Conservation (phyloP, 306 rosid species). For the Vigna mungo region DNA sequence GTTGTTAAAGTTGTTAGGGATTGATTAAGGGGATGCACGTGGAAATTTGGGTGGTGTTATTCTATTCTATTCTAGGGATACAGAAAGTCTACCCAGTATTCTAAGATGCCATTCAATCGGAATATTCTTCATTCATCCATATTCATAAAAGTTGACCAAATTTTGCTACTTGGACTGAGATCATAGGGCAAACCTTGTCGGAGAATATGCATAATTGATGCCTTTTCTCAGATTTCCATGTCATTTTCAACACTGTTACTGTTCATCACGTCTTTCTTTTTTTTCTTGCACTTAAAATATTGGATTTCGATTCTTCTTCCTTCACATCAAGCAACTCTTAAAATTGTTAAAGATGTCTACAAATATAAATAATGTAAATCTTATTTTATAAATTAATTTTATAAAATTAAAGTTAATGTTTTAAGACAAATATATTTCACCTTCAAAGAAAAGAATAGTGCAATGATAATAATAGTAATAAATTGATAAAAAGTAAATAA, state of each 20-base stretch:
- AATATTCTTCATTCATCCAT: constrained; percentile 26
- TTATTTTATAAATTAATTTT: no score
- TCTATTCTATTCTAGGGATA: not conserved
- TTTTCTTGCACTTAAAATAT: not conserved
- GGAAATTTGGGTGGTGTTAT: not conserved
- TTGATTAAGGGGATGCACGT: not conserved
- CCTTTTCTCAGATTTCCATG: not conserved
- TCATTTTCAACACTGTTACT: not conserved
- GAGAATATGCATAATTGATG: constrained; percentile 40
- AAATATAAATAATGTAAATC: no score
- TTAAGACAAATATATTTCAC: no score
- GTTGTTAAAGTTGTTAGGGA: not conserved
- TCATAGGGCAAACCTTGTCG: not conserved
- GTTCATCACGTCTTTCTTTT: not conserved
- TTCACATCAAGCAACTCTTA: not conserved
- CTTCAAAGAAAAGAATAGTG: not conserved
- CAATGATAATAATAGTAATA: no score
- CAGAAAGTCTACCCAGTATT: not conserved
- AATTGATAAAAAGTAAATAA: no score
- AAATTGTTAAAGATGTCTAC: no score
- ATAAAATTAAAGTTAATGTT: no score
- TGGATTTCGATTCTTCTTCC: not conserved
- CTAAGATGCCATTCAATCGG: constrained; percentile 26
- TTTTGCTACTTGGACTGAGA: constrained; percentile 14
- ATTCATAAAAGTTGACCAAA: constrained; percentile 13